Evolutionary conservation across 306 rosid genomes (phyloP).

Genomic region (Glycine tomentella): DNA sequence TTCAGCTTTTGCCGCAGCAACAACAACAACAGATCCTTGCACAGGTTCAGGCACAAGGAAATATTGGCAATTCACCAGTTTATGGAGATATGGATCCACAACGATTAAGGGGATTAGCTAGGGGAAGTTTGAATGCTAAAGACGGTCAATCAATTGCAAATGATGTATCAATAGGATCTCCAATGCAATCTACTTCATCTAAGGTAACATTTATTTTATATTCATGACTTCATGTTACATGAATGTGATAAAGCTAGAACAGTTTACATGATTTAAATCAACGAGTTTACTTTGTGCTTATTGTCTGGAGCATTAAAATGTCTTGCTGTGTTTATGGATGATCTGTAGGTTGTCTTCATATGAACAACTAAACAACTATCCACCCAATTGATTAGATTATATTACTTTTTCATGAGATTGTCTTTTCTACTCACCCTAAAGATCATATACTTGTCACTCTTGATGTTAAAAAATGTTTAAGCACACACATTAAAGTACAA

Average conservation of each 20-base stretch:
- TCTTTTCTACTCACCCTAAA: not conserved
- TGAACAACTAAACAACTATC: not conserved
- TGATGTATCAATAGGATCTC: slow-evolving; percentile 91
- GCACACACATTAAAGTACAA: not conserved
- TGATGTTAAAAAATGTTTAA: not conserved
- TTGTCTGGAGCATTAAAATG: slow-evolving; percentile 22
- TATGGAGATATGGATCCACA: slow-evolving; percentile 90
- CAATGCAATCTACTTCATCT: slow-evolving; percentile 87
- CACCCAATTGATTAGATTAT: not conserved
- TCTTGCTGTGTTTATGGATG: slow-evolving; percentile 38
- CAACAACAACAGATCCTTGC: slow-evolving; percentile 83
- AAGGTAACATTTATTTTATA: slow-evolving; percentile 60
- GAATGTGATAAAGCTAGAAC: slow-evolving; percentile 32
- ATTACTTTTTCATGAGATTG: not conserved
- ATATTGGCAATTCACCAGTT: slow-evolving; percentile 60
- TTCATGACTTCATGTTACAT: slow-evolving; percentile 10
- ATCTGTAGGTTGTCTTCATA: slow-evolving; percentile 22
- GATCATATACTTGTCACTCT: not conserved
- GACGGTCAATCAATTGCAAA: slow-evolving; percentile 74
- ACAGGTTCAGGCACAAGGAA: slow-evolving; percentile 89
- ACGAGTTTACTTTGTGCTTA: slow-evolving; percentile 27
- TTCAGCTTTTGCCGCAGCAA: slow-evolving; percentile 87
- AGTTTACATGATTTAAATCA: slow-evolving; percentile 17
- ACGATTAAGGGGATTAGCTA: slow-evolving; percentile 75
- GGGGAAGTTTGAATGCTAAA: slow-evolving; percentile 74